Base-by-base conservation (phyloP, 2,329 filamentous ascomycete species). In the Fusarium robinianum region DNA sequence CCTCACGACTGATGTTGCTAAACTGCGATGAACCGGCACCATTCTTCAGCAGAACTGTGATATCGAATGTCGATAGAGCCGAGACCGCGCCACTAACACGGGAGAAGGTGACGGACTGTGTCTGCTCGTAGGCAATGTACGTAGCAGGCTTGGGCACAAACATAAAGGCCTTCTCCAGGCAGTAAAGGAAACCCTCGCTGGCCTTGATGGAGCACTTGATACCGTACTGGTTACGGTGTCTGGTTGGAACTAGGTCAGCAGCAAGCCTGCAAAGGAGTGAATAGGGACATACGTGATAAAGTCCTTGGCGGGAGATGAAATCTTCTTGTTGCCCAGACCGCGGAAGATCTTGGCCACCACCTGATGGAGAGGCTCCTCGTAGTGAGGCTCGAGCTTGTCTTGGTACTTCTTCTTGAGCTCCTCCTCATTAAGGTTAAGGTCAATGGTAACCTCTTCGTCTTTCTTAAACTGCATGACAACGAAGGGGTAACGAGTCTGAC, bases 151-250 rank as follows among this genome's bases (percentile, higher is more conserved):
- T 99, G 21, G 94, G 94, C 11, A 99, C 94, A 68, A 99, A 99
- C 82, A 99, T 95, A 70, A 99, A 95, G 6, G 91, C 92, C 73
- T 96, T 96, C 71, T 99, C 94, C 57, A 99, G 75, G 67, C 91
- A 96, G 80, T 95, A 99, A 36, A 99, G 76, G 65, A 96, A 91
- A 49, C 95, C 94, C 73, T 99, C 94, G 69, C 95, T 96, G 40
- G 95, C 95, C 73, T 99, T 99, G 81, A 99, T 96, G n/a, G 91
- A 95, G 71, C 94, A 99, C 74, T 99, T 99, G 71, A 99, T 95
- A 46, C 94, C 94, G 58, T 85, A 89, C 69, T 96, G 91, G 62
- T 87, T 84, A 67, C 96, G 90, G 72, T 97, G 94, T 57, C 88
- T 82, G 37, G 6, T 16, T 25, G 14, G 2, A 15, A 16, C 12